Conservation (phyloP, 768 basidiomycete genomes). For the Mrakia frigida region DNA sequence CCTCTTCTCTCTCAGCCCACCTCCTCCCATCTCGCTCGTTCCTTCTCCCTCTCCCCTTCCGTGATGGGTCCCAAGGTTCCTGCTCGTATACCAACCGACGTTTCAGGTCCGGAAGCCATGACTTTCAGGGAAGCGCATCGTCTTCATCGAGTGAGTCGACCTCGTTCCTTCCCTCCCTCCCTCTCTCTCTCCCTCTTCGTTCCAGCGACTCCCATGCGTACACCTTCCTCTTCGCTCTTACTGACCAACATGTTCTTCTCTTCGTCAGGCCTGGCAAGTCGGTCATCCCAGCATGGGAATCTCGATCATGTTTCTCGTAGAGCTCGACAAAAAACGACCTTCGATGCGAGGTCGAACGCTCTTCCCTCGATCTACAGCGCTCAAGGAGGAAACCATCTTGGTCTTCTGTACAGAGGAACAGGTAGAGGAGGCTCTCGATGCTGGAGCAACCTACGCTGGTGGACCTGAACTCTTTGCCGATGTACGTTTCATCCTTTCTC, state of each 20-base stretch:
- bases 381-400: slow-evolving; percentile 71
- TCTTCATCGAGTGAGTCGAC: background rate
- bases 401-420: slow-evolving; percentile 84
- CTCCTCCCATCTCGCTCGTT: background rate
- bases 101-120: background rate
- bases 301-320: slow-evolving; percentile 74
- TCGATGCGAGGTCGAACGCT: slow-evolving; percentile 85
- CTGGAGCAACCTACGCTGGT: slow-evolving; percentile 86
- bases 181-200: background rate
- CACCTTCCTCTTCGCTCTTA: too few species aligned
- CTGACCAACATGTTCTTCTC: background rate
- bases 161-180: background rate
- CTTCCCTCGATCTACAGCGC: slow-evolving; percentile 63
- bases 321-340: slow-evolving; percentile 67
- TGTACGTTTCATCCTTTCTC: slow-evolving; percentile 45
- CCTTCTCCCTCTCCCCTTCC: background rate
- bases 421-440: slow-evolving; percentile 74
- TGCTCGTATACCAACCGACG: background rate
- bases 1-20: background rate
- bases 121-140: slow-evolving; percentile 3
- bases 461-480: slow-evolving; percentile 83
- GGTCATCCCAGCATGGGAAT: slow-evolving; percentile 68
- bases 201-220: too few species aligned
- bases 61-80: background rate
- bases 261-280: slow-evolving; percentile 71